phyloP scores from a whole-genome alignment of 2,329 filamentous ascomycete species.

The Trichophyton verrucosum region DNA sequence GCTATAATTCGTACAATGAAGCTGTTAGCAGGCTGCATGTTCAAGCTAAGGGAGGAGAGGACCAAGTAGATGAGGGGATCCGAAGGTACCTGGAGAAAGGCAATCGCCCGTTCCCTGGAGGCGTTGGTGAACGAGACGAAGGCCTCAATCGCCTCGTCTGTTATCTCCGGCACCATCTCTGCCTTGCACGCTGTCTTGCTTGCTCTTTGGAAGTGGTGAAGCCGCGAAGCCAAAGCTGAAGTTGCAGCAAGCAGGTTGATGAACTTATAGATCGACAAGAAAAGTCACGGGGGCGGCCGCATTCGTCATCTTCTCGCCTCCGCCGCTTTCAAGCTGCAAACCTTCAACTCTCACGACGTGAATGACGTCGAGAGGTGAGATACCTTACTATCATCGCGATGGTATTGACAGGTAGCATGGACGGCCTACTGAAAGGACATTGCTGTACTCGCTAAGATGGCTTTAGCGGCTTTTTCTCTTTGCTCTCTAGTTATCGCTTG shows the following conservation, averaged over 20 bases:
- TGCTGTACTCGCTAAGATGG: too few species aligned
- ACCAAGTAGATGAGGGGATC: neutral
- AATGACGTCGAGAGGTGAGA: too few species aligned
- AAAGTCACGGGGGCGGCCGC: neutral
- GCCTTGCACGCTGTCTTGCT: neutral
- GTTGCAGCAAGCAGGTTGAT: too few species aligned
- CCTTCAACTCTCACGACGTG: too few species aligned
- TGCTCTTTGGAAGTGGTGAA: neutral
- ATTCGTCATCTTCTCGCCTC: neutral
- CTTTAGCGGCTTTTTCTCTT: too few species aligned
- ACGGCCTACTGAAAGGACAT: too few species aligned
- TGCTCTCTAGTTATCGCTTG: too few species aligned
- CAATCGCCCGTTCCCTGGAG: slow-evolving; percentile 28
- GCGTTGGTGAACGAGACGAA: slow-evolving; percentile 33
- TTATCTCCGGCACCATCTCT: slow-evolving; percentile 11
- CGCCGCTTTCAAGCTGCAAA: too few species aligned
- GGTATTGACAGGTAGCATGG: too few species aligned
- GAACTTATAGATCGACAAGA: neutral
- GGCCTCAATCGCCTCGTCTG: slow-evolving; percentile 30
- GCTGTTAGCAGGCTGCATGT: neutral
- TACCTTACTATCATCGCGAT: too few species aligned
- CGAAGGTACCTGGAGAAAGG: slow-evolving; percentile 29
- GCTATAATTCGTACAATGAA: slow-evolving; percentile 21
- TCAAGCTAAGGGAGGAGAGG: neutral
- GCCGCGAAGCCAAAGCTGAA: neutral